phyloP scores from a whole-genome alignment of 1,284 basidiomycete genomes.

The Trametes polyzona region DNA sequence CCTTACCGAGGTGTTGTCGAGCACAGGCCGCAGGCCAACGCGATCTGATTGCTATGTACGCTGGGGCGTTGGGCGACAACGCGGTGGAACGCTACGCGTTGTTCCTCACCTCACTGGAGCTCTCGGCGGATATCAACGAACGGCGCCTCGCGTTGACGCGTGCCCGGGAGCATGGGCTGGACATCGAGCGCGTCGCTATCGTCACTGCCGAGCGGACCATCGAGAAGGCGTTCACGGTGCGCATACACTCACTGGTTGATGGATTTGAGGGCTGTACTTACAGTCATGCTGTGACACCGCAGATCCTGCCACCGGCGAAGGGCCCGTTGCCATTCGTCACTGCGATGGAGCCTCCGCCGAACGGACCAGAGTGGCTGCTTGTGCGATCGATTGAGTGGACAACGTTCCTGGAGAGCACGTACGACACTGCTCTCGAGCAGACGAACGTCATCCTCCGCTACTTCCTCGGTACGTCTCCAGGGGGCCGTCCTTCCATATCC shows the following conservation, averaged over 20 bases:
- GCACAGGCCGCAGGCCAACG: slow-evolving; percentile 75
- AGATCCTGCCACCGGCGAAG: slow-evolving; percentile 58
- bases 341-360: slow-evolving; percentile 51
- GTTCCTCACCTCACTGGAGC: slow-evolving; percentile 85
- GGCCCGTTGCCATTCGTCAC: slow-evolving; percentile 68
- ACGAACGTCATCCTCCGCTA: slow-evolving; percentile 86
- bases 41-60: slow-evolving; percentile 92
- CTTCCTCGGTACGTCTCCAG: slow-evolving; percentile 74
- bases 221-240: slow-evolving; percentile 71
- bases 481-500: not conserved
- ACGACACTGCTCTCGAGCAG: slow-evolving; percentile 80
- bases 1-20: not conserved
- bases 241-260: slow-evolving; percentile 24
- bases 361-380: slow-evolving; percentile 67
- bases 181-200: slow-evolving; percentile 81
- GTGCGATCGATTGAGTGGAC: slow-evolving; percentile 96
- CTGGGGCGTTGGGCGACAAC: slow-evolving; percentile 88
- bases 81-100: slow-evolving; percentile 92
- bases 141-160: slow-evolving; percentile 76
- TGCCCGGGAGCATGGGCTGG: slow-evolving; percentile 84
- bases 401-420: slow-evolving; percentile 75
- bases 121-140: slow-evolving; percentile 68
- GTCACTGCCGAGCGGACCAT: slow-evolving; percentile 83
- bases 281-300: not conserved
- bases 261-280: not conserved